phyloP scores from a whole-genome alignment of 192 early-diverging fungal genomes.

The Entomortierella parvispora region DNA sequence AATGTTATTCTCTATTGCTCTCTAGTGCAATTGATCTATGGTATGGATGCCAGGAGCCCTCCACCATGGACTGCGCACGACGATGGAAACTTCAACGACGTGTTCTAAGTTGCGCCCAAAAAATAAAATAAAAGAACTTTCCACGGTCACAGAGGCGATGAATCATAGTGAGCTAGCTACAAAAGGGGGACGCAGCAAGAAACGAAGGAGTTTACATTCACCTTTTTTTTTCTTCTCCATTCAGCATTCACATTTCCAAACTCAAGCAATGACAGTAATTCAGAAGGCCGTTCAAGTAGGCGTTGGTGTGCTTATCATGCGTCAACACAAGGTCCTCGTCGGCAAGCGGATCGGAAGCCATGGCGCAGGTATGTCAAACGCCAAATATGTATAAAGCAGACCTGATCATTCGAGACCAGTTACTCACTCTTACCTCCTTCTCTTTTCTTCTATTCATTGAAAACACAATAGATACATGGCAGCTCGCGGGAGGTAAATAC shows the following conservation, averaged over 20 bases:
- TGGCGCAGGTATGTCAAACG: slow-evolving; percentile 65
- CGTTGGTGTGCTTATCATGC: slow-evolving; percentile 42
- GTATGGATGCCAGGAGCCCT: neutral
- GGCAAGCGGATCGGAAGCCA: slow-evolving; percentile 66
- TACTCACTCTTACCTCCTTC: neutral
- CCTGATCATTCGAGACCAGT: no score
- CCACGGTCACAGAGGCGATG: no score
- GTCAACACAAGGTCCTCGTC: slow-evolving; percentile 49
- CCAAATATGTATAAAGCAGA: no score
- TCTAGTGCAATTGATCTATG: slow-evolving; percentile 11
- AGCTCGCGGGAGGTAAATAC: slow-evolving; percentile 59
- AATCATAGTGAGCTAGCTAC: no score
- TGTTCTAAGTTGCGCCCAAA: neutral
- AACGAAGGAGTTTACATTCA: no score
- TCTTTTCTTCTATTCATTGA: neutral
- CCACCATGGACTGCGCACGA: slow-evolving; percentile 26
- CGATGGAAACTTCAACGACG: neutral
- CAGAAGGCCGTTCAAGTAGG: slow-evolving; percentile 38
- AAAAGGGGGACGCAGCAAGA: no score
- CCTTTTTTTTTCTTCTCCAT: no score
- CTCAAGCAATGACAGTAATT: neutral
- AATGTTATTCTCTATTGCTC: no score
- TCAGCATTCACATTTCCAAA: neutral
- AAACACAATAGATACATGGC: slow-evolving; percentile 45
- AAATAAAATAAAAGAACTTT: neutral